These are phyloP conservation scores for Chaetomium fimeti DNA, from an alignment of 495 filamentous ascomycete genomes.

Conservation along the genomic window DNA sequence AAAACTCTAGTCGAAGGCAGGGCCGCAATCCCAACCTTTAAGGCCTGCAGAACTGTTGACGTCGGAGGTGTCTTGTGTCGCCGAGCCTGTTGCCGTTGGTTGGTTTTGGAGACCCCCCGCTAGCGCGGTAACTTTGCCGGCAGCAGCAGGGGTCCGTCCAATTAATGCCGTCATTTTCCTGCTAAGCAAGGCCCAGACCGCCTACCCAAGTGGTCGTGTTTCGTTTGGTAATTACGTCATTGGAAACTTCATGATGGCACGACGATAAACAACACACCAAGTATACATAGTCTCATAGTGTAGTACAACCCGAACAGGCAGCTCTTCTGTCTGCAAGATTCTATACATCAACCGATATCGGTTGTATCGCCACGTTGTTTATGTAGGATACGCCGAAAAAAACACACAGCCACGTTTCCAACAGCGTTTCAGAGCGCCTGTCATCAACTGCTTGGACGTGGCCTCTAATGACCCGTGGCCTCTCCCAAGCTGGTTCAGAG, in stretches of 20 bases:
- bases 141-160: neutral
- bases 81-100: conserved; percentile 9
- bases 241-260: neutral
- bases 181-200: conserved; percentile 15
- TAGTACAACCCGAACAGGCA: no score
- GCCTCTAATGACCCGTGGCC: neutral
- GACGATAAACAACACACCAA: no score
- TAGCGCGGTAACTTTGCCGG: neutral
- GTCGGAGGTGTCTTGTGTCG: conserved; percentile 5
- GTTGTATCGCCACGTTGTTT: neutral
- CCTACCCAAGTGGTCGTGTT: neutral
- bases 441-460: neutral
- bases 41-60: neutral
- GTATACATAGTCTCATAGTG: no score
- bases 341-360: neutral
- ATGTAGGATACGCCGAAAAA: neutral
- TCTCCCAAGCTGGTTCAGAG: neutral
- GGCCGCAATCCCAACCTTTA: neutral
- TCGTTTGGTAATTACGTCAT: conserved; percentile 22
- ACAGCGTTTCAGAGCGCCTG: neutral
- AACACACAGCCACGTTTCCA: neutral
- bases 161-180: conserved; percentile 23
- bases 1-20: neutral
- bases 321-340: neutral
- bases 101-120: conserved; percentile 24